Evolutionary conservation across 2,329 filamentous ascomycete genomes (phyloP).

Genomic region (Colletotrichum limetticola): DNA sequence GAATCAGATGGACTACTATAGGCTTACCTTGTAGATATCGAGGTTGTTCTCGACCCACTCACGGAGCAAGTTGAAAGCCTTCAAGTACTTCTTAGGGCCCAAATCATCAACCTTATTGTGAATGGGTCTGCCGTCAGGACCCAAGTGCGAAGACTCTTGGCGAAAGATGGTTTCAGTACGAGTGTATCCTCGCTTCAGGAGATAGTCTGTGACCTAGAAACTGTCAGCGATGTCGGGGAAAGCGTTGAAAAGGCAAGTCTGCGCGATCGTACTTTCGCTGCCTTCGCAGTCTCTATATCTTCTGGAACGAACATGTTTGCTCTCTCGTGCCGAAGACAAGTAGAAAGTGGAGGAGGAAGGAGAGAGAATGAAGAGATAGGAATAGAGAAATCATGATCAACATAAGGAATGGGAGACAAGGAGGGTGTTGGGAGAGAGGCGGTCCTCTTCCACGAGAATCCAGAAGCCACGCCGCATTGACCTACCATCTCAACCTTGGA

Average conservation of each 20-base stretch:
- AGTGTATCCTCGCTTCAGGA: conserved; percentile 94
- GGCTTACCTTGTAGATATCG: conserved; percentile 86
- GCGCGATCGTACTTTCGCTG: background rate
- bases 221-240: background rate
- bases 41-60: conserved; percentile 92
- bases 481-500: background rate
- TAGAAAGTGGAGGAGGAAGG: background rate
- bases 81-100: conserved; percentile 81
- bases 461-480: background rate
- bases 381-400: background rate
- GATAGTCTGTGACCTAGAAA: conserved; percentile 84
- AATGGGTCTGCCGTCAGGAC: conserved; percentile 82
- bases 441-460: background rate
- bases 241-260: background rate
- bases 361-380: background rate
- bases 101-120: conserved; percentile 72
- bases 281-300: background rate
- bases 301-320: background rate
- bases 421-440: background rate
- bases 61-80: conserved; percentile 78
- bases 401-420: no score
- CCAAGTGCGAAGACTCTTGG: conserved; percentile 86
- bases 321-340: background rate
- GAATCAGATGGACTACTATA: background rate
- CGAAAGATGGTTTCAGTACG: conserved; percentile 92